phyloP scores from a whole-genome alignment of 1,139 yeast species.

The Kodamaea suecica region DNA sequence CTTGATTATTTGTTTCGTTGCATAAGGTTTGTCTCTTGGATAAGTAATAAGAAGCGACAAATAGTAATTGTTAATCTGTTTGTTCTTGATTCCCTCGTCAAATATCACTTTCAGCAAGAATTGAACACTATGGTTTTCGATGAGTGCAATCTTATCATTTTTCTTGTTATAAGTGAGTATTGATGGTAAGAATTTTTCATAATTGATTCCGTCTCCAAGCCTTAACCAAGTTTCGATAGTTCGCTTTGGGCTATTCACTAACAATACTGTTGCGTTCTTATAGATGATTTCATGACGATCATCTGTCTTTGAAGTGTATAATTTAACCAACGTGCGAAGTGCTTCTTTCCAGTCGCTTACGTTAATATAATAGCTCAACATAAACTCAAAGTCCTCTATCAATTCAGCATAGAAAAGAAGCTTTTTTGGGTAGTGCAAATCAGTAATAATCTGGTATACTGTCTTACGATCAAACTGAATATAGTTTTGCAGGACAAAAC shows the following conservation, averaged over 20 bases:
- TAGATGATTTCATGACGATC: conserved; percentile 46
- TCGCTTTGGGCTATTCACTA: conserved; percentile 64
- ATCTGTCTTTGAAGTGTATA: conserved; percentile 39
- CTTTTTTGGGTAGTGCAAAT: conserved; percentile 63
- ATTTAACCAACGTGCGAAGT: conserved; percentile 50
- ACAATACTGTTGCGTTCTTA: conserved; percentile 61
- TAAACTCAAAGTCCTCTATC: conserved; percentile 65
- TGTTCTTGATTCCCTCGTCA: conserved; percentile 46
- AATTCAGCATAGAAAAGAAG: conserved; percentile 66
- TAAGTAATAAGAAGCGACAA: conserved; percentile 69
- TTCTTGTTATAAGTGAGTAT: conserved; percentile 62
- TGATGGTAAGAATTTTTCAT: conserved; percentile 70
- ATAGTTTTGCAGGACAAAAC: conserved; percentile 51
- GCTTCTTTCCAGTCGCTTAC: conserved; percentile 74
- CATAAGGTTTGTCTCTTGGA: conserved; percentile 31
- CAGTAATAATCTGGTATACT: conserved; percentile 66
- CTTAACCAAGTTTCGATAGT: conserved; percentile 83
- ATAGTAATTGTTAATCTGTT: conserved; percentile 65
- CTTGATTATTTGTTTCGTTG: conserved; percentile 26
- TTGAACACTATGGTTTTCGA: conserved; percentile 60
- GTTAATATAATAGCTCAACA: conserved; percentile 66
- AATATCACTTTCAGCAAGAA: conserved; percentile 62
- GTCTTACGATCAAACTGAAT: conserved; percentile 58
- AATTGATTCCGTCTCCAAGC: conserved; percentile 40
- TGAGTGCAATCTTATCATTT: conserved; percentile 24